A percentile compares a stretch with the other conserved stretches of the same genome.
Evolutionary conservation across 495 filamentous ascomycete genomes (phyloP).

Genomic region (Tuber magnatum): DNA sequence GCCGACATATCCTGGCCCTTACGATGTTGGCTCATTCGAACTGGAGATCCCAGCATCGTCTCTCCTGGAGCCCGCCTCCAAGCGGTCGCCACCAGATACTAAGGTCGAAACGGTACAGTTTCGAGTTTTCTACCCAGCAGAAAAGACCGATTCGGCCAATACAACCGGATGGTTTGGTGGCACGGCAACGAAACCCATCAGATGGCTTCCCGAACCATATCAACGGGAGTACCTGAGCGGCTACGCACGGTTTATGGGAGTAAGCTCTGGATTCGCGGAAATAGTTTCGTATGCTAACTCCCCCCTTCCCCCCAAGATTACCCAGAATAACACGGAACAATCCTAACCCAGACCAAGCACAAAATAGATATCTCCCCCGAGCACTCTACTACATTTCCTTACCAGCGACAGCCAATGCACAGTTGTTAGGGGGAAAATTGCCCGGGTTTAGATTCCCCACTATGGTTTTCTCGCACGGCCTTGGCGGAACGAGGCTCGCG

Average conservation of each 20-base stretch:
- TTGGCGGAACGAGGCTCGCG: slow-evolving; percentile 65
- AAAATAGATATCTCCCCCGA: slow-evolving; percentile 53
- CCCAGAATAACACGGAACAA: not conserved
- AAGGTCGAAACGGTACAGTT: slow-evolving; percentile 61
- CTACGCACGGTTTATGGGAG: slow-evolving; percentile 61
- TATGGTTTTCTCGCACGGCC: slow-evolving; percentile 71
- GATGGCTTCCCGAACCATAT: slow-evolving; percentile 63
- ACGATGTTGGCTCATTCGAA: slow-evolving; percentile 66
- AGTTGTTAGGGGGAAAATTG: slow-evolving; percentile 28
- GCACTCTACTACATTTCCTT: slow-evolving; percentile 62
- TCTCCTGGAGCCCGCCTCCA: slow-evolving; percentile 48
- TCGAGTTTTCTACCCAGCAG: slow-evolving; percentile 67
- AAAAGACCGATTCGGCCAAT: slow-evolving; percentile 36
- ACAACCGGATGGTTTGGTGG: slow-evolving; percentile 20
- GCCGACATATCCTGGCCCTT: slow-evolving; percentile 61
- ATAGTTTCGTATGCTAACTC: slow-evolving; percentile 52
- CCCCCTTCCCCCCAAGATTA: not conserved
- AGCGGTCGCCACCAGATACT: slow-evolving; percentile 45
- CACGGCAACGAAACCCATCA: slow-evolving; percentile 43
- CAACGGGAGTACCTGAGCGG: slow-evolving; percentile 61
- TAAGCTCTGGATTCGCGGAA: slow-evolving; percentile 50
- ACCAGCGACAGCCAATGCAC: slow-evolving; percentile 43
- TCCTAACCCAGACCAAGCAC: not conserved
- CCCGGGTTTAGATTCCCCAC: slow-evolving; percentile 57
- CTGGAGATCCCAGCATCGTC: slow-evolving; percentile 62